Conservation (phyloP, 2,329 filamentous ascomycete genomes). For the Tolypocladium tundrense region DNA sequence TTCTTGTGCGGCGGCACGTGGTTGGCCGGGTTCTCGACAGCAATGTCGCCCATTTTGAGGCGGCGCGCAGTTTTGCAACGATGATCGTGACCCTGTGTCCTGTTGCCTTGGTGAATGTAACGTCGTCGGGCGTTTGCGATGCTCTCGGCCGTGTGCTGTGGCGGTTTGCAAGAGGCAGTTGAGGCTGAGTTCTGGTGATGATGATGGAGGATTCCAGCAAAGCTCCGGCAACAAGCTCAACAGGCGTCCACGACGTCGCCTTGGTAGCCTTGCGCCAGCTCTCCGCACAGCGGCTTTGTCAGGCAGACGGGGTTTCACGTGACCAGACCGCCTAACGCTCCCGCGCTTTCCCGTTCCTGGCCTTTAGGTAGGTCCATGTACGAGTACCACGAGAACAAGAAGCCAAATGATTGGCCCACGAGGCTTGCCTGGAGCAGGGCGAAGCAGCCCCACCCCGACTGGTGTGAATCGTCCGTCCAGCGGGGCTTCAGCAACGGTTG, state of each 20-base stretch:
- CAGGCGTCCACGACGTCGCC: neutral
- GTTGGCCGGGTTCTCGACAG: conserved; percentile 72
- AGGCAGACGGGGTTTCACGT: neutral
- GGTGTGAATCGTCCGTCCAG: neutral
- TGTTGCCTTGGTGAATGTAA: neutral
- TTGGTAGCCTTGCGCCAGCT: neutral
- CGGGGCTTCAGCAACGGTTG: neutral
- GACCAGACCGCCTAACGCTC: neutral
- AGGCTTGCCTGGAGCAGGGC: neutral
- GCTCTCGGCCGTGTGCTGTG: neutral
- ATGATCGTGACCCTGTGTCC: neutral
- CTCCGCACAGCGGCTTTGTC: neutral
- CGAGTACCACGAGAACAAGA: neutral
- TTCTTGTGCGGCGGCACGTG: conserved; percentile 71
- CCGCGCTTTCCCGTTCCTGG: neutral
- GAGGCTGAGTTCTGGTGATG: neutral
- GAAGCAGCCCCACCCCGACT: neutral
- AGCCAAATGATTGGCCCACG: neutral
- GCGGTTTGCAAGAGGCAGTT: neutral
- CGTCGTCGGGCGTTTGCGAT: neutral
- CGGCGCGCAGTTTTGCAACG: neutral
- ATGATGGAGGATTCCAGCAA: neutral
- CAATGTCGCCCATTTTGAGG: conserved; percentile 69
- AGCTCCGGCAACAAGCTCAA: neutral
- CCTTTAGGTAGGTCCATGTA: too few relatives aligned